Evolutionary conservation across 2,329 filamentous ascomycete species (phyloP).

Genomic region (Trichoderma asperellum): DNA sequence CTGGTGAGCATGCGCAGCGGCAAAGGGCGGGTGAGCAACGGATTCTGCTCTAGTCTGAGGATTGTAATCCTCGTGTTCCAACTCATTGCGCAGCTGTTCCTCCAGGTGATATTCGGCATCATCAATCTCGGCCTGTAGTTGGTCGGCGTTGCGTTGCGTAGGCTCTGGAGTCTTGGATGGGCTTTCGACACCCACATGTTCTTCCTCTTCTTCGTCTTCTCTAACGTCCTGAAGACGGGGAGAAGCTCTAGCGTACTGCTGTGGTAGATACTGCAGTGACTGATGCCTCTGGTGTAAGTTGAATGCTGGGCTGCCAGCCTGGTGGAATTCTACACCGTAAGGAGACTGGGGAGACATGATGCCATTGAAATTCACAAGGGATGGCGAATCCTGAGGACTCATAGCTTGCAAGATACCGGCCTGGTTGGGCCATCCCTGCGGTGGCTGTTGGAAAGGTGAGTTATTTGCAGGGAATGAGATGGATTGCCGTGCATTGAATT

Average conservation of each 20-base stretch:
- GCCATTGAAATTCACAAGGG: constrained; percentile 54
- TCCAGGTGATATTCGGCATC: constrained; percentile 85
- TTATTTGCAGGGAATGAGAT: constrained; percentile 66
- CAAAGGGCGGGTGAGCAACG: constrained; percentile 35
- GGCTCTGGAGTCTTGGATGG: constrained; percentile 60
- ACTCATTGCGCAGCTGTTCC: constrained; percentile 75
- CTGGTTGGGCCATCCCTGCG: constrained; percentile 62
- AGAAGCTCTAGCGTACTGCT: constrained; percentile 59
- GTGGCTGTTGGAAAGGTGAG: constrained; percentile 68
- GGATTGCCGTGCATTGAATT: constrained; percentile 72
- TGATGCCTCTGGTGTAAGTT: constrained; percentile 61
- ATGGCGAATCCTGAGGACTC: constrained; percentile 67
- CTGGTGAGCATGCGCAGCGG: constrained; percentile 47
- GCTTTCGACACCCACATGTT: constrained; percentile 52
- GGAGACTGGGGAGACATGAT: constrained; percentile 69
- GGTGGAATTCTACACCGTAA: constrained; percentile 57
- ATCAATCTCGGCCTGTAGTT: constrained; percentile 82
- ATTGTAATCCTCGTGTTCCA: constrained; percentile 78
- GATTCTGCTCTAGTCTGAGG: constrained; percentile 55
- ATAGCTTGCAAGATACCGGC: constrained; percentile 58
- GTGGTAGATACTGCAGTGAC: constrained; percentile 61
- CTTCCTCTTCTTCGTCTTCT: constrained; percentile 76
- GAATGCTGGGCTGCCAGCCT: constrained; percentile 47
- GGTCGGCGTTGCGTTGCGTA: constrained; percentile 58
- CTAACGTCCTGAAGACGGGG: constrained; percentile 71